Conservation (phyloP, 2,329 filamentous ascomycete genomes). For the Colletotrichum tofieldiae region DNA sequence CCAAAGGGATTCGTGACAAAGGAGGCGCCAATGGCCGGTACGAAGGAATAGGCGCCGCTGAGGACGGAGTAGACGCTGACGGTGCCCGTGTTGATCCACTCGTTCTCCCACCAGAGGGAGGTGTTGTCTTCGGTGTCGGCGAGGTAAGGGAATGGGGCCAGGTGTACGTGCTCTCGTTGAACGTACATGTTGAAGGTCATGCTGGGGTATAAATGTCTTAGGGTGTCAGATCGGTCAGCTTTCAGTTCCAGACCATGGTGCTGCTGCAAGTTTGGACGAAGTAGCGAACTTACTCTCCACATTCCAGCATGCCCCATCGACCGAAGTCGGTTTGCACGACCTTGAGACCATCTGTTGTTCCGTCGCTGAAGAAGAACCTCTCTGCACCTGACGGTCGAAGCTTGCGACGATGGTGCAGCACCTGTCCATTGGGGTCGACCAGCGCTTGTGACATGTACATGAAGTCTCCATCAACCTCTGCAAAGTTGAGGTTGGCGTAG, state of each 20-base stretch:
- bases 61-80: constrained; percentile 15
- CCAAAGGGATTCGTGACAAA: constrained; percentile 12
- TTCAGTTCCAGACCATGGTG: neutral
- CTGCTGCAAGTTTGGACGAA: too few relatives aligned
- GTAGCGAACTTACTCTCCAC: constrained; percentile 58
- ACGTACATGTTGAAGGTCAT: constrained; percentile 36
- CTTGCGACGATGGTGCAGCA: constrained; percentile 61
- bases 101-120: constrained; percentile 20
- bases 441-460: constrained; percentile 64
- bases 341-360: constrained; percentile 54
- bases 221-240: neutral
- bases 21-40: neutral
- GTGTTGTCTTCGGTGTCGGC: neutral
- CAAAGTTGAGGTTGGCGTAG: constrained; percentile 49
- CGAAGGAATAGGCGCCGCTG: constrained; percentile 16
- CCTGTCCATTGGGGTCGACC: constrained; percentile 57
- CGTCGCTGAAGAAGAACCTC: constrained; percentile 65
- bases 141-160: constrained; percentile 22
- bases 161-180: constrained; percentile 22
- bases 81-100: neutral
- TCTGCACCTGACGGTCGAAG: constrained; percentile 69
- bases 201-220: constrained; percentile 15
- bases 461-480: constrained; percentile 55
- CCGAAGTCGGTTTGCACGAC: constrained; percentile 59
- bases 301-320: constrained; percentile 62